Base-by-base conservation (phyloP, 371 early-diverging fungal species). In the Apophysomyces variabilis region DNA sequence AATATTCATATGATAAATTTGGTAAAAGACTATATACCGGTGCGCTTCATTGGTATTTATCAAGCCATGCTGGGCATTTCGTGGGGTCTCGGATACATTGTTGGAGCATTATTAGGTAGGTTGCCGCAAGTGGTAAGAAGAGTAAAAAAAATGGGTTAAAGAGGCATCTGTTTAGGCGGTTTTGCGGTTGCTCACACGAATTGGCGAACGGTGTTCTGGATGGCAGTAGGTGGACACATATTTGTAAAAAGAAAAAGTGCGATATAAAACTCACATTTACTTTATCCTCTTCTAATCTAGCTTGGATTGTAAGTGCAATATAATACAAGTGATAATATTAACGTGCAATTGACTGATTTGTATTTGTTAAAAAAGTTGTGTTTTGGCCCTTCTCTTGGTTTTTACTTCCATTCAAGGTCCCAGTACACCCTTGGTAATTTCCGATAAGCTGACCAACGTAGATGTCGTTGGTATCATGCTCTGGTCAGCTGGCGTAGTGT, bases 41-140 rank as follows among this genome's bases (percentile, higher is more conserved):
- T 90, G 9, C 72, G 81, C 4, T 88, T 89, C 32, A 82, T 91
- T 8, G 89, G 82, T 7, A 76, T 69, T 7, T 89, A 85, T 58
- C 75, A 85, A 64, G 79, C 85, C 18, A 66, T 80, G 13, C 61
- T 85, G 5, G 84, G 84, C 11, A 77, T 76, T 16, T 80, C 84
- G 14, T 89, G 83, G 82, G 84, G 85, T 2, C 61, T 89, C 2
- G 84, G 86, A 3, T 85, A 85, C 41, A 72, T 87, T 9, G 74
- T 85, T 3, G 89, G 88, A 18, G 88, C 88, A 1, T 73, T 88
- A 9, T 62, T 88, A 11, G 88, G 79, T 78, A 64, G 47, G 60
- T 21, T 59, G 12, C 12, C 13, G 12, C 32, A 5, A 61, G 21
- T 13, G 5, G 43, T 8, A 0, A n/a, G 0, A 61, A 16, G 26